These are phyloP conservation scores for Coriaria nepalensis DNA, from an alignment of 306 rosid species.

Conservation along the genomic window DNA sequence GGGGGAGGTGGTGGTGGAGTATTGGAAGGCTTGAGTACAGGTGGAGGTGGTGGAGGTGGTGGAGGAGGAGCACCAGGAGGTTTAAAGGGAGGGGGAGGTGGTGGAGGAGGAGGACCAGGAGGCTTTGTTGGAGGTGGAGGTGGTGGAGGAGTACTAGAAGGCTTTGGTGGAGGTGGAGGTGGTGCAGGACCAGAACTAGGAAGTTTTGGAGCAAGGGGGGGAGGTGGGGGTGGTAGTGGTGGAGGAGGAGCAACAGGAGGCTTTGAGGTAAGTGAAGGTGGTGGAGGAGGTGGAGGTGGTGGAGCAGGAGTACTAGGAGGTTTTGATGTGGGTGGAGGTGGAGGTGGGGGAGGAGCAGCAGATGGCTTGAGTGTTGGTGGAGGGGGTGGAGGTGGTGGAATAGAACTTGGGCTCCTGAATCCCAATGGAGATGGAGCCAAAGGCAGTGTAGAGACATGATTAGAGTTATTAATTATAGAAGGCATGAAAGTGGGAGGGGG, in stretches of 20 bases:
- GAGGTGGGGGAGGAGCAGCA: constrained; percentile 6
- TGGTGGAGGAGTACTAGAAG: constrained; percentile 12
- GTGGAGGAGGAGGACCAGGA: constrained; percentile 11
- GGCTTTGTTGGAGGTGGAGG: constrained; percentile 1
- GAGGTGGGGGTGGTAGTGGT: constrained; percentile 16
- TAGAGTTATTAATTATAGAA: background rate
- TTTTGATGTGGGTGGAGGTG: constrained; percentile 17
- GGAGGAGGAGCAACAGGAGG: constrained; percentile 5
- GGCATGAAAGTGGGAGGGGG: too few species aligned
- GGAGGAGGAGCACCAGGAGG: constrained; percentile 5
- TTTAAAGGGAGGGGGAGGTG: constrained; percentile 13
- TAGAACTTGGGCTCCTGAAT: too few species aligned
- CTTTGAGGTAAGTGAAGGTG: constrained; percentile 5
- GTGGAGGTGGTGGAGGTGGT: constrained; percentile 26
- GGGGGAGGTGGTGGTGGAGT: constrained; percentile 29
- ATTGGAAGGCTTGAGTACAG: constrained; percentile 17
- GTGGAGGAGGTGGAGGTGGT: constrained; percentile 8
- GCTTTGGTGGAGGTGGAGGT: constrained; percentile 9
- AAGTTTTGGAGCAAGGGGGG: background rate
- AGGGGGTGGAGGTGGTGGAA: constrained; percentile 9
- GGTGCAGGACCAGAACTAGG: background rate
- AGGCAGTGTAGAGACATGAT: background rate
- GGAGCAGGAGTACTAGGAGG: background rate
- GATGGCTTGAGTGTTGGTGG: background rate
- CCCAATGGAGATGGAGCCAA: background rate